Base-by-base conservation (phyloP, 352 stramenopile genomes). In the Phytophthora palmivora region DNA sequence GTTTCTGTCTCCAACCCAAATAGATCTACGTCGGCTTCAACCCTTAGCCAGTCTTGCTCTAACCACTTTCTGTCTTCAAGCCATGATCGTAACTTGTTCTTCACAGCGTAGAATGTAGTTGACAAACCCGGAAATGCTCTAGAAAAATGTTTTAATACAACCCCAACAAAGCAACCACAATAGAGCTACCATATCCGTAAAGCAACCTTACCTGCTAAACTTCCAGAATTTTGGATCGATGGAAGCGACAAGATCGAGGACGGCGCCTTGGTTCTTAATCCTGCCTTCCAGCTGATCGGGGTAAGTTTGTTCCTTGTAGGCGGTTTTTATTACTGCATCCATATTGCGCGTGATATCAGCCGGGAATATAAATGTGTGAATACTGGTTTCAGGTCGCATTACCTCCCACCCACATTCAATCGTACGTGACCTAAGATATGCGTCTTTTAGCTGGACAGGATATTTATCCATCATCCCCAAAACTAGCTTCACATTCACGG, bases 11-110 rank as follows among this genome's bases (percentile, higher is more conserved):
- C 12, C 4, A 0, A 3, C 3, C 18, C 22, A 48, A 59, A 54
- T 15, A 58, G 6, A 26, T 42, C 48, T 2, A 58, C 47, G 26
- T 53, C 16, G 4, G 44, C 21, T 7, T 55, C 26, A 6, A 50
- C 18, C 5, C 45, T 49, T 45, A 10, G 2, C 34, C 34, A 49
- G 10, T 55, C 34, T 48, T 63, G 33, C n/a, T 48, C 54, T 3
- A 63, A 11, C 36, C 36, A 63, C 34, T 64, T 58, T 11, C 41
- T 19, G 46, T 58, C 46, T n/a, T 57, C 21, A 39, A 57, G 7
- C 45, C 46, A 64, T 4, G 38, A 9, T 24, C 37, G 21, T 6
- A 3, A 12, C 18, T 34, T 49, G 24, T 6, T 18, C 38, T 49
- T 58, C 0, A 58, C 12, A 30, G 12, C 5, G 6, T 48, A 26